Evolutionary conservation across 352 stramenopile species (phyloP).

Genomic region (Salisapilia sapeloensis): DNA sequence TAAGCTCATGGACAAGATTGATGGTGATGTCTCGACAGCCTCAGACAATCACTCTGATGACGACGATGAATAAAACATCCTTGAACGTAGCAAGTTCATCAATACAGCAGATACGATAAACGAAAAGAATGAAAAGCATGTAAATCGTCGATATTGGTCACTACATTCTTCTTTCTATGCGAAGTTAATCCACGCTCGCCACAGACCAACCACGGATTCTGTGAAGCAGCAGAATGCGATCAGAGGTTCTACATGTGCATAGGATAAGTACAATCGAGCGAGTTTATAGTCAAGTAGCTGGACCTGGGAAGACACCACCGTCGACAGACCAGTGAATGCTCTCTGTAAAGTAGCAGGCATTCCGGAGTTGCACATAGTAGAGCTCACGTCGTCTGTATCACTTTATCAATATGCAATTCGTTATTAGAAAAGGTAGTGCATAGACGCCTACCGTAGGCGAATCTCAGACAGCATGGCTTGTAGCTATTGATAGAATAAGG

Average conservation of each 20-base stretch:
- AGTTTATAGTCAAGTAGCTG: constrained; percentile 1
- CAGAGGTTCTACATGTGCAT: constrained; percentile 19
- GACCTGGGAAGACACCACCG: constrained; percentile 46
- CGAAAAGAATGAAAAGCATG: background rate
- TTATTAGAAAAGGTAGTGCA: background rate
- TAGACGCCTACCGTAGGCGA: background rate
- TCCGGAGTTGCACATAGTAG: constrained; percentile 62
- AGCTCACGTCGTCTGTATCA: constrained; percentile 38
- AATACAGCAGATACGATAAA: constrained; percentile 1
- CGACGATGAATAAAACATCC: constrained; percentile 4
- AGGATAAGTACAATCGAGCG: background rate
- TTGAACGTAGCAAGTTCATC: background rate
- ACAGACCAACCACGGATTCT: constrained; percentile 46
- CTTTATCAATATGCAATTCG: no score
- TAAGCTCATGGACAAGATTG: constrained; percentile 15
- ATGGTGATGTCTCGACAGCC: constrained; percentile 19
- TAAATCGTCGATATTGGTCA: background rate
- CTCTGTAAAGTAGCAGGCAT: constrained; percentile 63
- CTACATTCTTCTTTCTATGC: constrained; percentile 3
- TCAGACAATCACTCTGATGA: constrained; percentile 1
- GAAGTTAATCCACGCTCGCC: constrained; percentile 52
- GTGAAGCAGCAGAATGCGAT: constrained; percentile 58
- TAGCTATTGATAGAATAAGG: background rate
- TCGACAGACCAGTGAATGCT: constrained; percentile 73
- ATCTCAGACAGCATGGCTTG: background rate